phyloP scores from a whole-genome alignment of 2,329 filamentous ascomycete species.

The Rutstroemia sydowiana region DNA sequence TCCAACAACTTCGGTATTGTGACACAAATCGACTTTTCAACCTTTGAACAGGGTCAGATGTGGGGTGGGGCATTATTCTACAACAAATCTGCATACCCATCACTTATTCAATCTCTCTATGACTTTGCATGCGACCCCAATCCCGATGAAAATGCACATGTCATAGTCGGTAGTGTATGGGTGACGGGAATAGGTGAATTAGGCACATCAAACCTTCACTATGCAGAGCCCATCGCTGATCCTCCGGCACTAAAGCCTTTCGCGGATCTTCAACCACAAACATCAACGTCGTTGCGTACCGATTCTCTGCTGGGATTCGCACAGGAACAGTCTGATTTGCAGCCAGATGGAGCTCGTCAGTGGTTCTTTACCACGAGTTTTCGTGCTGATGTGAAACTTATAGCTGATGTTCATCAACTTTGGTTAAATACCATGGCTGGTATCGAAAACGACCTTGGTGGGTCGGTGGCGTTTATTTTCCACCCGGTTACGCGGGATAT shows the following conservation, averaged over 20 bases:
- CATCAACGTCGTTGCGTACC: neutral
- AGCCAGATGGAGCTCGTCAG: neutral
- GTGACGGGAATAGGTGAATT: neutral
- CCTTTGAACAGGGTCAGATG: constrained; percentile 19
- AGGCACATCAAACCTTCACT: neutral
- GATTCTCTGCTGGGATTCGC: neutral
- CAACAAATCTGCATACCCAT: neutral
- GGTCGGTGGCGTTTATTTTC: neutral
- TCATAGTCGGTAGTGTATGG: neutral
- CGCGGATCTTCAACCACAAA: neutral
- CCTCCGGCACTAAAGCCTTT: neutral
- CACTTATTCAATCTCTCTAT: neutral
- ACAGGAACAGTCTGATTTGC: neutral
- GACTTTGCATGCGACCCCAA: neutral
- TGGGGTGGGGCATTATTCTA: constrained; percentile 12
- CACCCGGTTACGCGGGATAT: neutral
- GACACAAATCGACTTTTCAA: constrained; percentile 39
- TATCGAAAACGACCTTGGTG: neutral
- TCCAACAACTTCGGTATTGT: constrained; percentile 37
- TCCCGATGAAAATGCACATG: neutral
- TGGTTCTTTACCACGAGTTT: neutral
- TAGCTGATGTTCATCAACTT: neutral
- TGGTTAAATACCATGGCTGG: neutral
- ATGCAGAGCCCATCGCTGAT: neutral
- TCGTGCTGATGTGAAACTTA: neutral